Evolutionary conservation across 1,284 basidiomycete genomes (phyloP).

Genomic region (Neolentinus lepideus): DNA sequence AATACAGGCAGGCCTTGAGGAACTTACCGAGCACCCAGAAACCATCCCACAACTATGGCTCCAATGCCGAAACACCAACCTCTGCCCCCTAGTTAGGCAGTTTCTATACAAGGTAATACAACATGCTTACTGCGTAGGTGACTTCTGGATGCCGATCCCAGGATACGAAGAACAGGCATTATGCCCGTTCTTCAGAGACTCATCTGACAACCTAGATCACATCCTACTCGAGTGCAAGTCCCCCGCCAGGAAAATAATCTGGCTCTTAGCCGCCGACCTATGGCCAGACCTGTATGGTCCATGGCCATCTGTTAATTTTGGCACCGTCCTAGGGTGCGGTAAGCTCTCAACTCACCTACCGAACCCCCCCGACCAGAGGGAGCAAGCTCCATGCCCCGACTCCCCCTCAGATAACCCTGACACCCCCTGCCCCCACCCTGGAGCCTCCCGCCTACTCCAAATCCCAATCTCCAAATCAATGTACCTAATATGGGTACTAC

Average conservation of each 20-base stretch:
- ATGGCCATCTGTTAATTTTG: neutral
- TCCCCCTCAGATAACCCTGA: neutral
- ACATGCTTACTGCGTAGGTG: neutral
- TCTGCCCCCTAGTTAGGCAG: neutral
- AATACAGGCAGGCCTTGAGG: neutral
- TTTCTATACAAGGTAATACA: neutral
- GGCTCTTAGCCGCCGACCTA: neutral
- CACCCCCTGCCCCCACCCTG: neutral
- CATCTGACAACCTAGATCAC: neutral
- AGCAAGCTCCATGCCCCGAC: neutral
- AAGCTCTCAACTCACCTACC: neutral
- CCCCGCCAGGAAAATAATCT: neutral
- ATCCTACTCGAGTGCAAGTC: neutral
- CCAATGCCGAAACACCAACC: neutral
- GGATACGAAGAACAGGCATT: neutral
- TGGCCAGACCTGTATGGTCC: neutral
- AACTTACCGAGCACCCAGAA: neutral
- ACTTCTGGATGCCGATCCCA: neutral
- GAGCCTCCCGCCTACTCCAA: constrained; percentile 2
- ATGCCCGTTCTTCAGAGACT: neutral
- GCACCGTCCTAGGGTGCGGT: neutral
- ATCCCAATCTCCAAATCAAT: constrained; percentile 4
- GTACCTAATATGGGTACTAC: constrained; percentile 7
- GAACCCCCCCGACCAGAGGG: neutral
- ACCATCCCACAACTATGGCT: neutral